Evolutionary conservation across 495 filamentous ascomycete genomes (phyloP).

Genomic region (Stereocaulon alpinum): DNA sequence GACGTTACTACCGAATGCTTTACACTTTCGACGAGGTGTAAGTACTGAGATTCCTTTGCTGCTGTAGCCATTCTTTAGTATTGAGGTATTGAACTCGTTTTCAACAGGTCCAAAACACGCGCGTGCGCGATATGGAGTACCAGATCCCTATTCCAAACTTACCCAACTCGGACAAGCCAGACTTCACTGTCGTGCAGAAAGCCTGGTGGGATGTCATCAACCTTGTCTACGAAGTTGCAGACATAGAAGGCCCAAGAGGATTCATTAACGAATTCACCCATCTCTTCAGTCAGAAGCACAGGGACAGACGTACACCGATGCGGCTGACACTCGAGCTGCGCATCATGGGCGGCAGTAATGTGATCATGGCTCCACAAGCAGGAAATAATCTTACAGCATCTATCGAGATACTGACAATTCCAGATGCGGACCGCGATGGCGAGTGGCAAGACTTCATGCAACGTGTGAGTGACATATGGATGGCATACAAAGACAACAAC

Average conservation of each 20-base stretch:
- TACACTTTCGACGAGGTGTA: slow-evolving; percentile 42
- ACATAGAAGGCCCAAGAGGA: neutral
- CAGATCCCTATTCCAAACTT: slow-evolving; percentile 37
- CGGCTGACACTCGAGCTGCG: slow-evolving; percentile 43
- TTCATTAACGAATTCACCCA: slow-evolving; percentile 3
- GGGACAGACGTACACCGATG: slow-evolving; percentile 27
- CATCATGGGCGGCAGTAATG: slow-evolving; percentile 39
- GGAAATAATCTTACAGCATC: slow-evolving; percentile 39
- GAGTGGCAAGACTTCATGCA: slow-evolving; percentile 39
- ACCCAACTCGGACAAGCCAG: slow-evolving; percentile 27
- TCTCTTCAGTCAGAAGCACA: too few relatives aligned
- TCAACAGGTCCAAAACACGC: slow-evolving; percentile 36
- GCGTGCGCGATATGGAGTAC: slow-evolving; percentile 41
- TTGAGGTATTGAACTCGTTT: too few relatives aligned
- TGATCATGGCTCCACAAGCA: slow-evolving; percentile 44
- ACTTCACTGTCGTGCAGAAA: slow-evolving; percentile 40
- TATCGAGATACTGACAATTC: slow-evolving; percentile 42
- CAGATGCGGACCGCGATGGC: slow-evolving; percentile 31
- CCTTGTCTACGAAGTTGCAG: slow-evolving; percentile 38
- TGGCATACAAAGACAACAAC: slow-evolving; percentile 30
- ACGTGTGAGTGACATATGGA: slow-evolving; percentile 38
- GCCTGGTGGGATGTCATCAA: slow-evolving; percentile 85
- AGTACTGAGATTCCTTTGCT: neutral
- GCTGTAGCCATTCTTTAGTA: too few relatives aligned
- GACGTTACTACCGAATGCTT: slow-evolving; percentile 36